phyloP scores from a whole-genome alignment of 1,139 yeast species.

The Wickerhamiella infanticola region DNA sequence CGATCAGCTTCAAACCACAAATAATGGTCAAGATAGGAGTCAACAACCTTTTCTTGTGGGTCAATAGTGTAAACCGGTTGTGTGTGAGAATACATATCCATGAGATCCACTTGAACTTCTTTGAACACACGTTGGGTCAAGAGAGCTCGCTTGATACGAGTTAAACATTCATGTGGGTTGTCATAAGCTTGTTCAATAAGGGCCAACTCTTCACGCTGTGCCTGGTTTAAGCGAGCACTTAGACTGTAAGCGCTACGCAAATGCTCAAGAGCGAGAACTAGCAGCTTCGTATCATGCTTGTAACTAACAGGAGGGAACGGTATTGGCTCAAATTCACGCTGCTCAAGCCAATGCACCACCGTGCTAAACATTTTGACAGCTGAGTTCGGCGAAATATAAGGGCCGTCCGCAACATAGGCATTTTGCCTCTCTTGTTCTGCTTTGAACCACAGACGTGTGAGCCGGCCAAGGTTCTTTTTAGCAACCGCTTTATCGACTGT shows the following conservation, averaged over 20 bases:
- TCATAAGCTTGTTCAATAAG: slow-evolving; percentile 93
- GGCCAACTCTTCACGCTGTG: slow-evolving; percentile 85
- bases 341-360: slow-evolving; percentile 88
- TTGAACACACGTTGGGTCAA: slow-evolving; percentile 86
- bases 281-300: slow-evolving; percentile 81
- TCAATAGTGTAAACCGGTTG: slow-evolving; percentile 80
- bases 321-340: slow-evolving; percentile 68
- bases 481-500: slow-evolving; percentile 91
- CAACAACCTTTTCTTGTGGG: slow-evolving; percentile 89
- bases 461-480: slow-evolving; percentile 77
- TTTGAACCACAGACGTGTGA: slow-evolving; percentile 84
- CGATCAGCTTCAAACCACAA: slow-evolving; percentile 93
- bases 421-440: slow-evolving; percentile 83
- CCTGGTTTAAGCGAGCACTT: slow-evolving; percentile 69
- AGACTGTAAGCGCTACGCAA: slow-evolving; percentile 71
- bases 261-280: slow-evolving; percentile 78
- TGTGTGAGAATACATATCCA: slow-evolving; percentile 75
- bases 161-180: slow-evolving; percentile 85
- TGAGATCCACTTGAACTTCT: slow-evolving; percentile 77
- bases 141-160: slow-evolving; percentile 65
- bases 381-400: slow-evolving; percentile 70
- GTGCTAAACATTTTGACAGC: slow-evolving; percentile 78
- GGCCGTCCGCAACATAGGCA: slow-evolving; percentile 71
- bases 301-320: slow-evolving; percentile 90
- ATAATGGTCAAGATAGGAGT: slow-evolving; percentile 90